Evolutionary conservation across 2,329 filamentous ascomycete species (phyloP).

Genomic region (Fusarium sororula): DNA sequence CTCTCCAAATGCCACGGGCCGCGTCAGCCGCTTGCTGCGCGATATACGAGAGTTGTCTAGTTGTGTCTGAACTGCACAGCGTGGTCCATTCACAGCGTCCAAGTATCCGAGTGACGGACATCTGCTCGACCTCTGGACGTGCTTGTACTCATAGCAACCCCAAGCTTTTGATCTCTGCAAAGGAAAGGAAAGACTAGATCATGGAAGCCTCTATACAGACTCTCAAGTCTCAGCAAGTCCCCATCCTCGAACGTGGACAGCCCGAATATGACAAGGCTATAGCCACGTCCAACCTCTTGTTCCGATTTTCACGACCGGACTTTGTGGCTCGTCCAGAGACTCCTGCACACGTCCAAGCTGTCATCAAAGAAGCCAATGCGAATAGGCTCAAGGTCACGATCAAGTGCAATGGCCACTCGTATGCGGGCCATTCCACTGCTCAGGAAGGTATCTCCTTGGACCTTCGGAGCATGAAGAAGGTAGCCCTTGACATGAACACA

Average conservation of each 20-base stretch:
- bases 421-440: neutral
- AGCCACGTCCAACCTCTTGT: neutral
- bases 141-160: neutral
- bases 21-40: neutral
- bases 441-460: neutral
- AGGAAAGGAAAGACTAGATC: accelerated
- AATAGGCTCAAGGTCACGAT: neutral
- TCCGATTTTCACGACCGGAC: neutral
- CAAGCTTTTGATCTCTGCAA: neutral
- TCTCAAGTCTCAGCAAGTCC: neutral
- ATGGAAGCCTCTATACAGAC: neutral
- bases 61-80: neutral
- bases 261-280: neutral
- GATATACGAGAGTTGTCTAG: neutral
- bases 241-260: neutral
- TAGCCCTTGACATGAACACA: neutral
- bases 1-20: neutral
- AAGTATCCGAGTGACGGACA: neutral
- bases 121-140: neutral
- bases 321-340: neutral
- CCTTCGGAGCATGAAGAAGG: neutral
- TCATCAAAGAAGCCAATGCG: neutral
- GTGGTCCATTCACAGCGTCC: neutral
- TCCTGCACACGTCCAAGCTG: neutral
- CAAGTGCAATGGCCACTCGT: neutral